Base-by-base conservation (phyloP, 176 grass and related monocot species). In the Stipa capillata region DNA sequence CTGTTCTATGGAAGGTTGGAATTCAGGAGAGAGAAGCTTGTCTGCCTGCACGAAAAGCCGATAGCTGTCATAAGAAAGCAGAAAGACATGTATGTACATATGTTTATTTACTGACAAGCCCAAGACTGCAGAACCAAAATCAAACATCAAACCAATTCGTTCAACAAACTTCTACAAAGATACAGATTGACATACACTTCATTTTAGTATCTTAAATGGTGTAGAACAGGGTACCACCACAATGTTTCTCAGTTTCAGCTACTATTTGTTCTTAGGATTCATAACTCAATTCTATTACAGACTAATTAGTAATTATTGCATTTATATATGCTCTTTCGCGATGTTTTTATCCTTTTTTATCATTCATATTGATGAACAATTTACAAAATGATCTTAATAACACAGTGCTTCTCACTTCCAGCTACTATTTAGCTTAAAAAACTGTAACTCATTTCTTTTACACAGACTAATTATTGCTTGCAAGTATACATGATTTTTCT, bases 11-110 rank as follows among this genome's bases (percentile, higher is more conserved):
- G 91, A 90, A 87, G 91, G 91, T 81, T 94, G 89, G 74, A 97
- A 97, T 80, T 97, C 94, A 53, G 84, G 94, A 57, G 91, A 91
- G 16, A 97, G 91, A 78, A 97, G 89, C 76, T 97, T 97, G 68
- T 97, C 94, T 12, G 94, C 94, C 92, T 98, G 74, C 3, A 82
- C 73, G 25, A 79, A 52, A 64, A 39, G 21, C 16, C 7, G 33
- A 50, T 18, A 64, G 14, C 32, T 52, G 32, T 41, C 7, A 3
- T 21, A 71, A 34, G 39, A 67, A 49, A 47, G 39, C 48, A 53
- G 6, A 6, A 78, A 61, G 16, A 52, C 61, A 32, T 21, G 24
- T 31, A 17, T 71, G 42, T 40, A 45, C 14, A 37, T 40, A 32
- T 78, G 44, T 36, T 69, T 69, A 53, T 70, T 69, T 14, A 53